phyloP scores from a whole-genome alignment of 1,284 basidiomycete genomes.

The Boletellus deceptivus region DNA sequence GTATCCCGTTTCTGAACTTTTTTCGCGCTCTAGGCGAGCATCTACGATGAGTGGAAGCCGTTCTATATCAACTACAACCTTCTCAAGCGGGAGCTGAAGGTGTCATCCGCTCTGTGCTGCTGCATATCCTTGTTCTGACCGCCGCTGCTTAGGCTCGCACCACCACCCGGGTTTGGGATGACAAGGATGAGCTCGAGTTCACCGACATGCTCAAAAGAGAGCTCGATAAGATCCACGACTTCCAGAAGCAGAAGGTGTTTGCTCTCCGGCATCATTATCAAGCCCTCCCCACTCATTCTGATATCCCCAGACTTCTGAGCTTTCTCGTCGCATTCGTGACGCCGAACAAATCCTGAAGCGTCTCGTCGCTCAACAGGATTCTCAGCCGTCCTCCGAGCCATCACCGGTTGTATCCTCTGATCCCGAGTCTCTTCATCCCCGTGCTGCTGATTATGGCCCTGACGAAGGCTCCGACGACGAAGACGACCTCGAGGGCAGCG shows the following conservation, averaged over 20 bases:
- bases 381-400: conserved; percentile 33
- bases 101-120: conserved; percentile 23
- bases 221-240: conserved; percentile 94
- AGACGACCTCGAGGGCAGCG: conserved; percentile 54
- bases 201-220: conserved; percentile 79
- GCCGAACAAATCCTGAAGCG: conserved; percentile 79
- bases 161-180: conserved; percentile 64
- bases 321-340: conserved; percentile 75
- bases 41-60: conserved; percentile 88
- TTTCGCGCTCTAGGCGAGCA: conserved; percentile 57
- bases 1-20: background rate
- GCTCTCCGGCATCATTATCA: background rate
- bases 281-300: conserved; percentile 2
- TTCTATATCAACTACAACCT: conserved; percentile 89
- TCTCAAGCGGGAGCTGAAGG: conserved; percentile 90
- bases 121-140: background rate
- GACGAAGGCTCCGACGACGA: conserved; percentile 78
- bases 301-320: conserved; percentile 68
- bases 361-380: conserved; percentile 64
- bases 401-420: conserved; percentile 40
- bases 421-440: conserved; percentile 54
- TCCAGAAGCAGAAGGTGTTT: conserved; percentile 85
- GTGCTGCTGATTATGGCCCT: conserved; percentile 49
- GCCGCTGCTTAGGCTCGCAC: conserved; percentile 49
- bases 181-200: conserved; percentile 81